Evolutionary conservation across 371 early-diverging fungal genomes (phyloP).

Genomic region (Mucor saturninus): DNA sequence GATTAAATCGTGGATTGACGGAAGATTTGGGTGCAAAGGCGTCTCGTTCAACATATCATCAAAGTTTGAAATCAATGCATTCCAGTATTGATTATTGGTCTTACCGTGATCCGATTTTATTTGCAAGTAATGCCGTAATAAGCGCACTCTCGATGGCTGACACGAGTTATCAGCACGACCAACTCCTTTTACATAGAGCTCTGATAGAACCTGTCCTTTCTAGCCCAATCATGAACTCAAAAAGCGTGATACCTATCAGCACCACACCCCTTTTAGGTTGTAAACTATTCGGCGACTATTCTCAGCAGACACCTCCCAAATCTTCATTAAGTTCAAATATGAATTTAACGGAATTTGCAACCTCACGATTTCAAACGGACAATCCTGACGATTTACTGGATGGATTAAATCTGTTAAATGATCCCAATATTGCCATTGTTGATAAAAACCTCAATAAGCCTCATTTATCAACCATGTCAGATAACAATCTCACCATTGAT

Average conservation of each 20-base stretch:
- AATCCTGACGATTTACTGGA: not conserved
- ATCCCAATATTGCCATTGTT: not conserved
- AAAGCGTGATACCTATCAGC: slow-evolving; percentile 18
- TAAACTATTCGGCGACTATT: not conserved
- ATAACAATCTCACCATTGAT: too few relatives aligned
- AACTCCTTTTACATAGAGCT: slow-evolving; percentile 29
- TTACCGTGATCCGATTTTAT: slow-evolving; percentile 18
- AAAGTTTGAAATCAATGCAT: not conserved
- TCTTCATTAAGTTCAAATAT: not conserved
- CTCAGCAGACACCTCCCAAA: not conserved
- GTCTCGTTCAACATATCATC: slow-evolving; percentile 35
- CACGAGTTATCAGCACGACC: slow-evolving; percentile 23
- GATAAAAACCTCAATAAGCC: not conserved
- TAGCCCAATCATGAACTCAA: slow-evolving; percentile 40
- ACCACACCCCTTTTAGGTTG: not conserved
- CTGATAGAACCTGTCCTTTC: slow-evolving; percentile 25
- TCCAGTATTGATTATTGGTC: slow-evolving; percentile 25
- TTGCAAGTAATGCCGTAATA: slow-evolving; percentile 13
- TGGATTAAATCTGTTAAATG: not conserved
- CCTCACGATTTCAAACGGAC: not conserved
- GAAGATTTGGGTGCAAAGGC: slow-evolving; percentile 46
- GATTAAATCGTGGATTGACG: slow-evolving; percentile 34
- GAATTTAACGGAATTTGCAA: slow-evolving; percentile 4
- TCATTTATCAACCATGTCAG: not conserved
- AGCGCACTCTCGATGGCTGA: slow-evolving; percentile 24